These are phyloP conservation scores for Neostapfia colusana DNA, from an alignment of 176 grass and related monocot genomes.

Conservation along the genomic window DNA sequence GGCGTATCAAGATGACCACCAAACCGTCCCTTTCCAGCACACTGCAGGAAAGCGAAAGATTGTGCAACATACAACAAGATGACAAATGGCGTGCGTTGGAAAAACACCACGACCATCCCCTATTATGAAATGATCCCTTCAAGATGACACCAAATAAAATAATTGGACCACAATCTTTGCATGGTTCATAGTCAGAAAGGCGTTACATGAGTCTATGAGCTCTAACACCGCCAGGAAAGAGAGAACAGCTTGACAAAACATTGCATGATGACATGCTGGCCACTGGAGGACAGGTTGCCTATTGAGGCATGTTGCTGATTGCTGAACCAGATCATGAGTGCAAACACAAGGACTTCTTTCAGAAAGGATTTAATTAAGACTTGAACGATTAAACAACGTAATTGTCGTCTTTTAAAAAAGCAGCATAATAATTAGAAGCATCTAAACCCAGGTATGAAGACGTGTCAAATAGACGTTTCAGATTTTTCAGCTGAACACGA, in stretches of 20 bases:
- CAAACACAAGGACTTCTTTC: background rate
- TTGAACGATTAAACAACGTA: constrained; percentile 5
- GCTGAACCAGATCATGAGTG: background rate
- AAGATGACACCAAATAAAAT: background rate
- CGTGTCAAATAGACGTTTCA: background rate
- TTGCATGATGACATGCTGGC: too few species aligned
- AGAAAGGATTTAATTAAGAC: background rate
- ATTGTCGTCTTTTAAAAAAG: too few species aligned
- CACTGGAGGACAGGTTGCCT: too few species aligned
- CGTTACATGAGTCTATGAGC: background rate
- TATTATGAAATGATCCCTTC: background rate
- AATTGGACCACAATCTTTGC: background rate
- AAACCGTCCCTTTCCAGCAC: constrained; percentile 16
- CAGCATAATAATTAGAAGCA: constrained; percentile 11
- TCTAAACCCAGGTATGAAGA: constrained; percentile 27
- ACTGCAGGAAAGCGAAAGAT: background rate
- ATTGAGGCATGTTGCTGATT: constrained; percentile 10
- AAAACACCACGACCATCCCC: background rate
- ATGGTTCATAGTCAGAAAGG: constrained; percentile 26
- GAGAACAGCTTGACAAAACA: constrained; percentile 13
- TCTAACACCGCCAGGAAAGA: constrained; percentile 13
- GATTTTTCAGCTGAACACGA: background rate
- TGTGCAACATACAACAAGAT: background rate
- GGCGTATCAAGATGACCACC: constrained; percentile 19
- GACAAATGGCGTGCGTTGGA: constrained; percentile 31